These are phyloP conservation scores for Spathaspora hagerdaliae DNA, from an alignment of 805 yeast genomes.

Conservation along the genomic window DNA sequence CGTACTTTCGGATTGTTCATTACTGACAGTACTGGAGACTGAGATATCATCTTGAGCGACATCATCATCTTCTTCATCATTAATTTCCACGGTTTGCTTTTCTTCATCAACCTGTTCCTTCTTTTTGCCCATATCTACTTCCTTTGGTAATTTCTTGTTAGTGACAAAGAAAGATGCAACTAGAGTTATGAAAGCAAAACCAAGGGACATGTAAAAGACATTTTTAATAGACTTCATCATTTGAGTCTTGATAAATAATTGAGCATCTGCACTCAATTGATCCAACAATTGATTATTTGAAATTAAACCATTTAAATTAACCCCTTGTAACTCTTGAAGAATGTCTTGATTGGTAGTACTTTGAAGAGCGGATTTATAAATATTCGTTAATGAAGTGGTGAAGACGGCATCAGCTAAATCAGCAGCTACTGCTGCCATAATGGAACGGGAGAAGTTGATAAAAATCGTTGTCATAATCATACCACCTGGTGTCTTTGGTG, in stretches of 20 bases:
- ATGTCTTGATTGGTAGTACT: constrained; percentile 5
- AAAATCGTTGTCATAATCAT: constrained; percentile 46
- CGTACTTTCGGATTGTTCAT: too few species aligned
- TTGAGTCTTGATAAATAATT: constrained; percentile 17
- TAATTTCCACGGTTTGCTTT: not conserved
- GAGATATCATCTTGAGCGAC: too few species aligned
- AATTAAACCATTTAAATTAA: constrained; percentile 9
- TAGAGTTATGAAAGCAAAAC: constrained; percentile 26
- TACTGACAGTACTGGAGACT: too few species aligned
- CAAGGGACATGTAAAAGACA: constrained; percentile 40
- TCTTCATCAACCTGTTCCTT: not conserved
- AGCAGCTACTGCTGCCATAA: constrained; percentile 45
- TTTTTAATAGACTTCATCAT: constrained; percentile 35
- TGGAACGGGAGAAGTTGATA: constrained; percentile 39
- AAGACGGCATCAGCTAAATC: constrained; percentile 9
- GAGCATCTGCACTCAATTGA: constrained; percentile 18
- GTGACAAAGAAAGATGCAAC: constrained; percentile 31
- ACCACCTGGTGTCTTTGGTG: constrained; percentile 50
- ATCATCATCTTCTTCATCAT: too few species aligned
- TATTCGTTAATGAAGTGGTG: constrained; percentile 8
- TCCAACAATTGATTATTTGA: constrained; percentile 3
- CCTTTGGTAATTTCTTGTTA: constrained; percentile 24
- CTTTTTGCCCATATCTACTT: constrained; percentile 2
- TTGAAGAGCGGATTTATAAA: constrained; percentile 5
- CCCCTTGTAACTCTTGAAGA: constrained; percentile 2